Percentiles rank a stretch among this genome's conserved stretches.
phyloP scores from a whole-genome alignment of 2,329 filamentous ascomycete genomes.

The Botryotinia calthae region DNA sequence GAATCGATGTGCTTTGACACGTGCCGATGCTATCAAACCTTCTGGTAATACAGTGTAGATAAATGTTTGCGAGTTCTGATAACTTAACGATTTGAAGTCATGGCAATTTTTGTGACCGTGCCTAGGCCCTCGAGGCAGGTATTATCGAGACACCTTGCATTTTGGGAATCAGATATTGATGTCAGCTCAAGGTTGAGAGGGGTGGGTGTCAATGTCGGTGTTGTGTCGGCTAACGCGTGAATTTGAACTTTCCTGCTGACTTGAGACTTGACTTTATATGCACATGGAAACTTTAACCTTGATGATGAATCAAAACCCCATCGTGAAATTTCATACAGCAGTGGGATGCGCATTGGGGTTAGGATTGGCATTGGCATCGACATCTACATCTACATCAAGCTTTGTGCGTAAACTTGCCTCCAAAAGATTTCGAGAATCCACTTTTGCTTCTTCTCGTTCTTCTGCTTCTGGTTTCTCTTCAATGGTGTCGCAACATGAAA shows the following conservation, averaged over 20 bases:
- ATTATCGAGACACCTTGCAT: neutral
- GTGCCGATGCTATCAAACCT: neutral
- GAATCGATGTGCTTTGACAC: neutral
- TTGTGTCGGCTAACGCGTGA: neutral
- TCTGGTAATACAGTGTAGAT: neutral
- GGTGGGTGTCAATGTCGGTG: too few species aligned
- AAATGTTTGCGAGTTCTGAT: neutral
- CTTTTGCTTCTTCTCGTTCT: neutral
- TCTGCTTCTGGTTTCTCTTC: neutral
- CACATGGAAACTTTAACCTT: neutral
- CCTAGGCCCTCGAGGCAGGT: neutral
- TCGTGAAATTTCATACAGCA: neutral
- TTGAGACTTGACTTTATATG: neutral
- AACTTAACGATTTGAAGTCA: neutral
- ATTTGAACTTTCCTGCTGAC: neutral
- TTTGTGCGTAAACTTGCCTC: neutral
- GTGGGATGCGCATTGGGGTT: neutral
- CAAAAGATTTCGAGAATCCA: neutral
- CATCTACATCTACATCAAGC: neutral
- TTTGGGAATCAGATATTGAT: neutral
- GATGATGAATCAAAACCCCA: neutral
- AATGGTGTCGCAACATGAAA: neutral
- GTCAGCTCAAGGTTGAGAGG: neutral
- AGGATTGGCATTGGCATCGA: neutral
- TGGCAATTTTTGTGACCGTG: neutral